These are phyloP conservation scores for Hypoxylon sp. DNA, from an alignment of 2,329 filamentous ascomycete species.

Conservation along the genomic window DNA sequence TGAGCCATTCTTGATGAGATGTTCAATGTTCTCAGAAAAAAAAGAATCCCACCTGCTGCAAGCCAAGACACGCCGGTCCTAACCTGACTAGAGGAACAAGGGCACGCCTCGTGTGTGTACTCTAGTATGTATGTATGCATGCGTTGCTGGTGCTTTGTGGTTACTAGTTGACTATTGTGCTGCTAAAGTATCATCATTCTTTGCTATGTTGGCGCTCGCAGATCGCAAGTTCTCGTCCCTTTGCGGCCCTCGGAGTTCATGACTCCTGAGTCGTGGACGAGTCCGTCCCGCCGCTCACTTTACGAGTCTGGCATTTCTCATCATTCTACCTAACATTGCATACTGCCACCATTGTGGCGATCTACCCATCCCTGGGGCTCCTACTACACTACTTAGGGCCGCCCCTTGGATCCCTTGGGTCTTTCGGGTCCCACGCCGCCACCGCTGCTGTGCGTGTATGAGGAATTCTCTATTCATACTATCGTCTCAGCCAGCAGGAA, in stretches of 20 bases:
- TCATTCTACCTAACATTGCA: background rate
- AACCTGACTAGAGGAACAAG: constrained; percentile 42
- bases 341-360: constrained; percentile 36
- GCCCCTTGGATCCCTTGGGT: constrained; percentile 28
- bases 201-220: constrained; percentile 42
- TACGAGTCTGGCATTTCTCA: constrained; percentile 30
- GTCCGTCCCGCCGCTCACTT: constrained; percentile 20
- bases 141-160: constrained; percentile 21
- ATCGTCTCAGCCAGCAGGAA: constrained; percentile 49
- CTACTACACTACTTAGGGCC: constrained; percentile 17
- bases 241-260: constrained; percentile 31
- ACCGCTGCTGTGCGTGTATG: constrained; percentile 38
- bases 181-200: constrained; percentile 22
- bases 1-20: constrained; percentile 37
- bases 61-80: constrained; percentile 41
- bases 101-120: constrained; percentile 38
- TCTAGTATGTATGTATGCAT: background rate
- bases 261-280: constrained; percentile 42
- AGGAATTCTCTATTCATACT: constrained; percentile 44
- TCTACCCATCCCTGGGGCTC: constrained; percentile 39
- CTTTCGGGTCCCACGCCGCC: constrained; percentile 40
- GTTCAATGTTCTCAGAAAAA: constrained; percentile 34
- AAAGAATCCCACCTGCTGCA: constrained; percentile 45
- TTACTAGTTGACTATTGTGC: constrained; percentile 14
- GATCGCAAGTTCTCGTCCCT: constrained; percentile 39